Evolutionary conservation across 805 yeast genomes (phyloP), one percentile per base, ranked within the genome.

Genomic region (Teunomyces gatunensis): DNA sequence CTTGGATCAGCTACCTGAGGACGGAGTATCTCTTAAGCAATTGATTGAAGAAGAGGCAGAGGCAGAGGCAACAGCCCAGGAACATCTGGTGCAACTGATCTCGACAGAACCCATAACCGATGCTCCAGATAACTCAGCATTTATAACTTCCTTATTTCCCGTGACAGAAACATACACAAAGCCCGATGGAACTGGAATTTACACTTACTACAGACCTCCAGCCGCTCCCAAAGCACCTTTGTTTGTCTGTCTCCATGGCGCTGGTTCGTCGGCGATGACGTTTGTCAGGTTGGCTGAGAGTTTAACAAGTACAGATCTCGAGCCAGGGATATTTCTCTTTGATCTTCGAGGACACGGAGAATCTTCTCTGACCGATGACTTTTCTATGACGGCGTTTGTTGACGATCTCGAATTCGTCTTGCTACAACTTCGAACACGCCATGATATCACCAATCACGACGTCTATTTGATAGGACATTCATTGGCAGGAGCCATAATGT

Each of bases 321-420:
- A 56, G 39, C 40, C 87, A 4, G 96, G 92, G 0, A 60, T 86
- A 2, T 74, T 91, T 42, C 62, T 84, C 0, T 89, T 80, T 64
- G 98, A 94, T 65, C 79, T 84, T 41, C 75, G 98, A 46, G 97
- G 96, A 0, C 99, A 94, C 63, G 97, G 96, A 0, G 57, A 62
- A 11, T 58, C 71, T 2, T 43, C 54, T 1, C 17, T 17, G 6
- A 43, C 54, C 4, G 39, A 50, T 42, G 71, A 51, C 49, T 80
- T 72, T 47, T 68, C 79, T 0, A 61, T 89, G 27, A 72, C 71
- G 4, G 64, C 77, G 2, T 71, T 92, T 30, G 75, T 77, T 0
- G 60, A 61, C 0, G 99, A 95, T 65, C 79, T 85, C 44, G 56
- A 62, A 0, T 69, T 67, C 35, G 59, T 91, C 1, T 42, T 87